Base-by-base conservation (phyloP, 306 rosid genomes). In the Abrus pulchellus region DNA sequence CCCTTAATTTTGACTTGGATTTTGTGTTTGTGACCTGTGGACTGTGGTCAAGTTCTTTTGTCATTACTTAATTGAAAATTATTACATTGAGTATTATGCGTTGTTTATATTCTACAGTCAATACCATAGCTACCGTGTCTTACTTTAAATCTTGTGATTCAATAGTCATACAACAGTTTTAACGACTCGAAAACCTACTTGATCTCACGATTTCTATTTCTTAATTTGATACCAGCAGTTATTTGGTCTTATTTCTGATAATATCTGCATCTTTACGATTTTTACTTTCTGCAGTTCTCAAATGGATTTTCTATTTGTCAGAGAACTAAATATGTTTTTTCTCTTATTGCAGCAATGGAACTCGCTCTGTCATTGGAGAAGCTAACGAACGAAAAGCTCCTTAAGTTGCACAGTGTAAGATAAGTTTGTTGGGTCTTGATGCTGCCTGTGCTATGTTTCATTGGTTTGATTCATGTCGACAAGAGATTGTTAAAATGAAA, bases 321-420 rank as follows among this genome's bases (percentile, higher is more conserved):
- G 3, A 10, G 69, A 68, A 4, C 40, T 57, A 29, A 78, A 14
- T 63, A 9, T 60, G 43, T 43, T 7, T 36, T 47, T 12, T 5
- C 20, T 11, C 33, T 48, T 40, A 10, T 50, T 80, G 71, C 88
- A 96, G 99, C 98, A 34, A 96, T 92, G 99, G 99, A 96, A 81
- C 98, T 96, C 2, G 94, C 93, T 28, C 60, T 96, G 27, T 93
- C 99, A 33, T 84, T 96, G 64, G 99, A 96, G 89, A 96, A 92
- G 90, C 90, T 96, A 63, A 89, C 91, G 1, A 90, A 90, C 80
- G 97, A 92, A 65, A 96, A 96, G 82, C 94, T 96, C 80, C 92
- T 92, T 71, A 75, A 88, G 68, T 84, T 96, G 64, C 92, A 88
- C 68, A n/a, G 55, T 47, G 98, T 96, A 90, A 76, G 88, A 40